Base-by-base conservation (phyloP, 2,329 filamentous ascomycete genomes). In the Claviceps sp. region DNA sequence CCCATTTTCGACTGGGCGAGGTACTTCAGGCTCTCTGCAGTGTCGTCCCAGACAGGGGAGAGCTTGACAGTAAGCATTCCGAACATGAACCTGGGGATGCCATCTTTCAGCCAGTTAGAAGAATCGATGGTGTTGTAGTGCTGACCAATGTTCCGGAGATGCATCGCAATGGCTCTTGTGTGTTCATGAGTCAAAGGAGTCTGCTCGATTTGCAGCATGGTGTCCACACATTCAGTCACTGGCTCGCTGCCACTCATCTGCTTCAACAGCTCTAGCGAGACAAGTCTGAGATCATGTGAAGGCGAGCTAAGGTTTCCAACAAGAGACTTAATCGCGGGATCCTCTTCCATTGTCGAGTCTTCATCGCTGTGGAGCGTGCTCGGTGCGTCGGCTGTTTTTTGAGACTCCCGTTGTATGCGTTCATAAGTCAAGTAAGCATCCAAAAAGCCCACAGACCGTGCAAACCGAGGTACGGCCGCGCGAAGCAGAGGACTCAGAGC, bases 41-140 rank as follows among this genome's bases (percentile, higher is more conserved):
- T 80, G 60, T 95, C 88, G 55, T 95, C 87, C 87, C 91, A 96
- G 5, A 94, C 74, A 39, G 89, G 89, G 0, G 89, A 80, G 57
- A 96, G 75, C 58, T 85, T 87, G 48, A 95, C 82, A 0, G 90
- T 93, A 54, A 97, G 76, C 67, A 96, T 78, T 48, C 93, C 93
- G 60, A 96, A 95, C 60, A 89, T 82, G 61, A 90, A 97, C 0
- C 80, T 76, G 0, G 90, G 87, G 34, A 97, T 77, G 6, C 89
- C 81, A 59, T 78, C 76, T 54, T 78, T 74, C 57, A 94, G 70
- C 80, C 84, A 87, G 1, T 78, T 78, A 40, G 78, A 74, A 2
- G 77, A 70, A 42, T 73, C 70, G 10, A 84, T 63, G 24, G 77
- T 72, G 5, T 76, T 68, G 63, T 93, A 95, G 34, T 69, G 69